Evolutionary conservation across 331 rosid species (phyloP).

Genomic region (Dryas integrifolia): DNA sequence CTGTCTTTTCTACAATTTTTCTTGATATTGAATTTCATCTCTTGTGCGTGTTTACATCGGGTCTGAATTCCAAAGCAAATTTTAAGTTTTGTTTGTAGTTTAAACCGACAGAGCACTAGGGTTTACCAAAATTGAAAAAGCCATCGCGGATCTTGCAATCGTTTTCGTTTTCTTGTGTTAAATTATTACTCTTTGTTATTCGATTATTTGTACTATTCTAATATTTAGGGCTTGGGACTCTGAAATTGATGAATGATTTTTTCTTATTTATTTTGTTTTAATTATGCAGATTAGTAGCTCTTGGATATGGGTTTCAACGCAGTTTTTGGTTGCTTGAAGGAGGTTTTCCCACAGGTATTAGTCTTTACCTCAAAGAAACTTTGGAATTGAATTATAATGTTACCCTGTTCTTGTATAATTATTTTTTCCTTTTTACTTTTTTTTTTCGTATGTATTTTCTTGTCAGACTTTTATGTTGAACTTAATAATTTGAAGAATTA

Average conservation of each 20-base stretch:
- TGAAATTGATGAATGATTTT: background rate
- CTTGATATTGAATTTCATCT: background rate
- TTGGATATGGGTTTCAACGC: constrained; percentile 59
- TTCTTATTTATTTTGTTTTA: background rate
- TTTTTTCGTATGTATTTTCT: constrained; percentile 6
- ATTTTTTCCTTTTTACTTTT: background rate
- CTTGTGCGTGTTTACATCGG: background rate
- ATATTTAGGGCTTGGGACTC: constrained; percentile 2
- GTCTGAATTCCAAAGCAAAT: background rate
- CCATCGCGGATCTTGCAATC: background rate
- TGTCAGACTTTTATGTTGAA: background rate
- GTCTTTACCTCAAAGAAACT: background rate
- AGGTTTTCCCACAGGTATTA: constrained; percentile 79
- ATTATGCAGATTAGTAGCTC: constrained; percentile 36
- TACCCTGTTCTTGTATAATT: constrained; percentile 10
- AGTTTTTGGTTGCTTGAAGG: constrained; percentile 58
- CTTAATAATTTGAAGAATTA: background rate
- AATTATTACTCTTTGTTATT: too few relatives aligned
- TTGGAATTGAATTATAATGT: background rate
- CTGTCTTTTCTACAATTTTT: too few relatives aligned
- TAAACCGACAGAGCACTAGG: background rate
- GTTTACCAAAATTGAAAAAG: background rate
- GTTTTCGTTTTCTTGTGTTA: background rate
- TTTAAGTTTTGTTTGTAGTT: background rate
- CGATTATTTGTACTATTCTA: background rate